phyloP scores from a whole-genome alignment of 148 eudicot genomes.

The Diospyros lotus region DNA sequence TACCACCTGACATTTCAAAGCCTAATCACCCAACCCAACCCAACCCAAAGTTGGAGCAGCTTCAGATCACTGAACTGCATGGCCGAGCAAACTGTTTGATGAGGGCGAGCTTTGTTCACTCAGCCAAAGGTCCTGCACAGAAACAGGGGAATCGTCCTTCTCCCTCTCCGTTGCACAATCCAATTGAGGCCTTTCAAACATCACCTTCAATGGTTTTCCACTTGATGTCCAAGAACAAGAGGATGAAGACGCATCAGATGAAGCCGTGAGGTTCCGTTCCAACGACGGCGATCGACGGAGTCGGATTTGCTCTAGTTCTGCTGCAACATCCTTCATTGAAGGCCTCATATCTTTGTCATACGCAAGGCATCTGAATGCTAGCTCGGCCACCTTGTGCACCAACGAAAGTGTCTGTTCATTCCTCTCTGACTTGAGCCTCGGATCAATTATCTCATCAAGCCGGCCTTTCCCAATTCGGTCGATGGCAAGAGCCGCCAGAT shows the following conservation, averaged over 20 bases:
- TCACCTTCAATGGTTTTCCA: conserved; percentile 7
- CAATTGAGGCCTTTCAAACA: conserved; percentile 10
- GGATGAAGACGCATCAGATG: conserved; percentile 18
- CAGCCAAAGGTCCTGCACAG: conserved; percentile 25
- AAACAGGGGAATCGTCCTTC: conserved; percentile 17
- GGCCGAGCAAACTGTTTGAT: conserved; percentile 28
- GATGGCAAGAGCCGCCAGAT: conserved; percentile 49
- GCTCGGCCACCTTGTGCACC: conserved; percentile 39
- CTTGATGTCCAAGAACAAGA: conserved; percentile 22
- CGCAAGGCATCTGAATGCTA: conserved; percentile 47
- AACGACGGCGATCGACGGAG: conserved; percentile 19
- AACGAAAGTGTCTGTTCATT: conserved; percentile 36
- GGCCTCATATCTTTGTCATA: conserved; percentile 53
- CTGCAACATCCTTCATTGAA: conserved; percentile 49
- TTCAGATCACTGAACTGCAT: conserved; percentile 10
- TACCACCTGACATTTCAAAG: too few species aligned
- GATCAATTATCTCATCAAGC: conserved; percentile 54
- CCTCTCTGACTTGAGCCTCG: conserved; percentile 23
- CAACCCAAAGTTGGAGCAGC: not conserved
- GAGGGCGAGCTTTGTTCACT: conserved; percentile 46
- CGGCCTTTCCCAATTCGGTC: conserved; percentile 45
- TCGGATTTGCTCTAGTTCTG: conserved; percentile 41
- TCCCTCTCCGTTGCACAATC: not conserved
- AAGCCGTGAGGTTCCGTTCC: conserved; percentile 14
- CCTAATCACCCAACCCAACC: too few species aligned